Conservation (phyloP, 139 green algal genomes). For the Picochlorum sp. region DNA sequence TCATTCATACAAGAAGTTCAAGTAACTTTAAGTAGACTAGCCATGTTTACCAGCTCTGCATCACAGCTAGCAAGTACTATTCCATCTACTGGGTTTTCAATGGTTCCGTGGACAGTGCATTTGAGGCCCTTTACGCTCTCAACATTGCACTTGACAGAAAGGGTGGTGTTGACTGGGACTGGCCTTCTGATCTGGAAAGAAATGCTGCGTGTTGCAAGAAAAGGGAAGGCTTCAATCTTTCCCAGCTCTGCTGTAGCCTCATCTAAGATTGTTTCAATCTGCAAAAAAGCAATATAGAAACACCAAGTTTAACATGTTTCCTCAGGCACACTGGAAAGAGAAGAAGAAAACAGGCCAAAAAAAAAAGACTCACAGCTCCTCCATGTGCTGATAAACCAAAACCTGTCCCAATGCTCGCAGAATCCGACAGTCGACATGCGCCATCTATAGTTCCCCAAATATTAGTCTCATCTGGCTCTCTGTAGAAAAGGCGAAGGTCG, state of each 20-base stretch:
- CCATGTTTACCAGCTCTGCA: conserved; percentile 21
- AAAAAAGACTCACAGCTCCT: conserved; percentile 13
- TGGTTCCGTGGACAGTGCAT: conserved; percentile 18
- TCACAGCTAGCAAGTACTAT: conserved; percentile 16
- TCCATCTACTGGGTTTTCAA: not conserved
- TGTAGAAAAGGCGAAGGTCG: conserved; percentile 34
- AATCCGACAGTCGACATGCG: too few species aligned
- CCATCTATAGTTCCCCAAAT: too few species aligned
- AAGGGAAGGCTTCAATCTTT: conserved; percentile 21
- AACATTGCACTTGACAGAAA: conserved; percentile 6
- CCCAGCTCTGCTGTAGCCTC: conserved; percentile 32
- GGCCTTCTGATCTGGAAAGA: conserved; percentile 21
- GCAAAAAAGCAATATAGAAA: too few species aligned
- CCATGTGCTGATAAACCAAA: conserved; percentile 23
- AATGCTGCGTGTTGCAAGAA: conserved; percentile 20
- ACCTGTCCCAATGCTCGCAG: conserved; percentile 22
- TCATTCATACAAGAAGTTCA: not conserved
- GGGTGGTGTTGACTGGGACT: conserved; percentile 19
- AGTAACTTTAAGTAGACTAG: not conserved
- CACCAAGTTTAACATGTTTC: too few species aligned
- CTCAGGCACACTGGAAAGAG: conserved; percentile 4
- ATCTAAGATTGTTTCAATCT: conserved; percentile 30
- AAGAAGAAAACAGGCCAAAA: not conserved
- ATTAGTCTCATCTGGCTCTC: not conserved
- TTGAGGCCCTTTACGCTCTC: conserved; percentile 8